Conservation (phyloP, 1,284 basidiomycete genomes). For the Ustilago xerochloae region DNA sequence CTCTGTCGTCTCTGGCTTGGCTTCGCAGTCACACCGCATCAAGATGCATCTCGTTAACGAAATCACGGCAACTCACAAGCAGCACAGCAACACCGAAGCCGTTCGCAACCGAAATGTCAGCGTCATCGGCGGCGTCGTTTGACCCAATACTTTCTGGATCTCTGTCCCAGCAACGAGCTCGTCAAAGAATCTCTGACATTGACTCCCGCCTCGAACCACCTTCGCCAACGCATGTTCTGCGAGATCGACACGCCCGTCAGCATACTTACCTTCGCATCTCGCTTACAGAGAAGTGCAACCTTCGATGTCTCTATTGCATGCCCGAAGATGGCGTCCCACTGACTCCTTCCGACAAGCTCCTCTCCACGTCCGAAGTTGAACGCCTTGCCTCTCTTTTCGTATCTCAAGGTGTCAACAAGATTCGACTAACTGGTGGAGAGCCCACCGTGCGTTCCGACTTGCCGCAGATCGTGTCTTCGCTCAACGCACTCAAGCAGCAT, state of each 20-base stretch:
- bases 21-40: not conserved
- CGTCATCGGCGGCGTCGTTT: not conserved
- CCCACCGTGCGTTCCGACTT: conserved; percentile 86
- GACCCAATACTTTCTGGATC: not conserved
- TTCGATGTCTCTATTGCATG: conserved; percentile 92
- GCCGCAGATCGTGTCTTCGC: conserved; percentile 74
- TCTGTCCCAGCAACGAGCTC: conserved; percentile 19
- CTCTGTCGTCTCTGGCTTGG: not conserved
- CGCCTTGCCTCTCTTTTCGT: conserved; percentile 80
- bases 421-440: conserved; percentile 87
- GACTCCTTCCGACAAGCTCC: conserved; percentile 77
- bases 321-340: conserved; percentile 82
- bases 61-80: conserved; percentile 11
- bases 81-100: conserved; percentile 11
- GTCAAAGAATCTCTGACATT: conserved; percentile 32
- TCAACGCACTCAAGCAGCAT: conserved; percentile 61
- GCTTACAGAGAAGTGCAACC: conserved; percentile 85
- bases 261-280: conserved; percentile 88
- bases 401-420: conserved; percentile 81
- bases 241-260: conserved; percentile 48
- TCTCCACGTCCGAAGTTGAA: conserved; percentile 81
- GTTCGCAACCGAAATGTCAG: not conserved
- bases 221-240: conserved; percentile 32
- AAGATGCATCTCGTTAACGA: not conserved
- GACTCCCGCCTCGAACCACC: conserved; percentile 20